Conservation (phyloP, 2,329 filamentous ascomycete genomes). For the Ascochyta lentis region DNA sequence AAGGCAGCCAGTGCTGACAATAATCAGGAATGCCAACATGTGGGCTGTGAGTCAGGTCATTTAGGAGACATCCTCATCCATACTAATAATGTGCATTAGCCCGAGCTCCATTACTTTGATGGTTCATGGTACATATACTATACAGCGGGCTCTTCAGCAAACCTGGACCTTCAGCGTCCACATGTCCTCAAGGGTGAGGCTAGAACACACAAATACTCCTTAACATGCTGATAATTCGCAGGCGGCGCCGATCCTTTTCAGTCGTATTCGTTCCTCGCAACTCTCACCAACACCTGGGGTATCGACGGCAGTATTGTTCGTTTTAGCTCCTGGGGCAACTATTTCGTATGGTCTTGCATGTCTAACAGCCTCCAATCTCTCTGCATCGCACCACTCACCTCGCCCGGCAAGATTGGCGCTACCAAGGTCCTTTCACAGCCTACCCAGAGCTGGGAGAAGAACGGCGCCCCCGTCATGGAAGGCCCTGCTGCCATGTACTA, state of each 20-base stretch:
- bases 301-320: slow-evolving; percentile 63
- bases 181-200: slow-evolving; percentile 59
- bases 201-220: neutral
- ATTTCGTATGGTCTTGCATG: slow-evolving; percentile 64
- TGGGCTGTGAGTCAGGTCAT: slow-evolving; percentile 53
- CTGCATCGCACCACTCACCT: slow-evolving; percentile 51
- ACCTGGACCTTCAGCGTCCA: slow-evolving; percentile 59
- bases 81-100: slow-evolving; percentile 28
- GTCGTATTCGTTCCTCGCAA: slow-evolving; percentile 57
- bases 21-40: slow-evolving; percentile 52
- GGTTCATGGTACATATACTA: slow-evolving; percentile 64
- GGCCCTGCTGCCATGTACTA: slow-evolving; percentile 62
- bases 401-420: slow-evolving; percentile 54
- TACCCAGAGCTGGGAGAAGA: slow-evolving; percentile 59
- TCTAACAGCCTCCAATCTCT: slow-evolving; percentile 52
- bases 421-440: slow-evolving; percentile 60
- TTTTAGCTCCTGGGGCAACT: slow-evolving; percentile 56
- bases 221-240: slow-evolving; percentile 24
- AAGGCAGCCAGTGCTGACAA: neutral
- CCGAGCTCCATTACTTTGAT: slow-evolving; percentile 61
- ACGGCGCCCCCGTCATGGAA: slow-evolving; percentile 61
- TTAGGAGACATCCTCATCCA: neutral
- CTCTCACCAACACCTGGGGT: slow-evolving; percentile 53
- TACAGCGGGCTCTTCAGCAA: slow-evolving; percentile 55
- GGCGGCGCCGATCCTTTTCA: slow-evolving; percentile 62